Evolutionary conservation across 75 land plant species (phyloP).

Genomic region (Larix kaempferi): DNA sequence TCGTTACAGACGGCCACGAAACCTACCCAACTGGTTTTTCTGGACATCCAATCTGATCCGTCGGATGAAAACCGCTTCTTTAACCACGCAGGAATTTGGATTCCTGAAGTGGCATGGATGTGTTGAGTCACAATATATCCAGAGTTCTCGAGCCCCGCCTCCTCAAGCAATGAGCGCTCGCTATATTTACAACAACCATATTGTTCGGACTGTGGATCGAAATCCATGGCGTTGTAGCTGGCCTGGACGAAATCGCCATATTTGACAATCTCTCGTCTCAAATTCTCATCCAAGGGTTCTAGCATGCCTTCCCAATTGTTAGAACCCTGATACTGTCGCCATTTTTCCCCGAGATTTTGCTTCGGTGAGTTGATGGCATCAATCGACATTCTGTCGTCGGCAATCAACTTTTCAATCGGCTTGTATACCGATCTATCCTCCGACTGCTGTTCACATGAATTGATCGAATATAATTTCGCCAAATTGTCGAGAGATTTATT

Average conservation of each 20-base stretch:
- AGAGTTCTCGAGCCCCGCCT: slow-evolving; percentile 32
- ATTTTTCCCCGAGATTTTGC: slow-evolving; percentile 14
- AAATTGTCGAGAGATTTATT: too few species aligned
- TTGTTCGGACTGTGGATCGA: slow-evolving; percentile 26
- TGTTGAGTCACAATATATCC: slow-evolving; percentile 40
- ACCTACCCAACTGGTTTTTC: slow-evolving; percentile 68
- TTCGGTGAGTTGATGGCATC: too few species aligned
- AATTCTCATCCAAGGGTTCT: slow-evolving; percentile 51
- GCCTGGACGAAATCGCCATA: neutral
- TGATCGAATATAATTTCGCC: too few species aligned
- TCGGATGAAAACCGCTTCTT: neutral
- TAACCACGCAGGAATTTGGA: slow-evolving; percentile 44
- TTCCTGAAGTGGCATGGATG: slow-evolving; percentile 57
- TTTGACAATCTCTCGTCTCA: slow-evolving; percentile 44
- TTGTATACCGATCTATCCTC: too few species aligned
- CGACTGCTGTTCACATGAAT: too few species aligned
- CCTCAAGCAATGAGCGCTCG: neutral
- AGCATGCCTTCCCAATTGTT: slow-evolving; percentile 61
- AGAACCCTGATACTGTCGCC: slow-evolving; percentile 49
- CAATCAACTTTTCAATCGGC: too few species aligned
- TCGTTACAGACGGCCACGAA: slow-evolving; percentile 69
- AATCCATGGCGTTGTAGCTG: slow-evolving; percentile 48
- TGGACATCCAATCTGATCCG: slow-evolving; percentile 24
- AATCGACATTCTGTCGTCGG: too few species aligned
- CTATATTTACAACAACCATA: slow-evolving; percentile 16